Conservation (phyloP, 805 yeast species). For the Teunomyces aglyptinius region DNA sequence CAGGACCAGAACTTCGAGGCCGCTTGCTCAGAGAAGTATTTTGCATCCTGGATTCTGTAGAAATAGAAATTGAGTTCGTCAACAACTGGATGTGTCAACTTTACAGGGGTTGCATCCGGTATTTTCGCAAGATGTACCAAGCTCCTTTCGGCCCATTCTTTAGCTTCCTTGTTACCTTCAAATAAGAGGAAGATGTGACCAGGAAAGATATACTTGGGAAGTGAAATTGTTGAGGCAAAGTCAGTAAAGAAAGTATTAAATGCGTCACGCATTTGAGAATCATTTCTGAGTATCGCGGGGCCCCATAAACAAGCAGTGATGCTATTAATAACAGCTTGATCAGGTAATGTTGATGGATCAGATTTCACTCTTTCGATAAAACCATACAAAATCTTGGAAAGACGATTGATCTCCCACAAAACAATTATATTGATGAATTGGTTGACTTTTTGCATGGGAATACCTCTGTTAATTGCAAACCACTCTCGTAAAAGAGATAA, state of each 20-base stretch:
- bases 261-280: slow-evolving; percentile 1
- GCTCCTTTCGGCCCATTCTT: slow-evolving; percentile 45
- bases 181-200: slow-evolving; percentile 55
- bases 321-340: neutral
- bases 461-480: slow-evolving; percentile 50
- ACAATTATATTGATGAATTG: slow-evolving; percentile 30
- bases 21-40: slow-evolving; percentile 39
- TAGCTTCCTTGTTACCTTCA: slow-evolving; percentile 49
- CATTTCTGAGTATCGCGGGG: slow-evolving; percentile 8
- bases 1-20: slow-evolving; percentile 51
- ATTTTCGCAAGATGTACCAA: slow-evolving; percentile 3
- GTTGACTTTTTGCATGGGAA: slow-evolving; percentile 30
- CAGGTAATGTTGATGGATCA: neutral
- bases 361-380: slow-evolving; percentile 2
- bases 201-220: slow-evolving; percentile 26
- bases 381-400: slow-evolving; percentile 10
- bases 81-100: slow-evolving; percentile 29
- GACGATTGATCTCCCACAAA: slow-evolving; percentile 35
- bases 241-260: neutral
- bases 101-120: neutral
- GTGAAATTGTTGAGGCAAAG: neutral
- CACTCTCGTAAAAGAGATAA: slow-evolving; percentile 50
- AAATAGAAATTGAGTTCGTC: slow-evolving; percentile 58
- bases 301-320: slow-evolving; percentile 6
- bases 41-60: slow-evolving; percentile 52